Conservation (phyloP, 345 rosid genomes). For the Luvunga scandens region DNA sequence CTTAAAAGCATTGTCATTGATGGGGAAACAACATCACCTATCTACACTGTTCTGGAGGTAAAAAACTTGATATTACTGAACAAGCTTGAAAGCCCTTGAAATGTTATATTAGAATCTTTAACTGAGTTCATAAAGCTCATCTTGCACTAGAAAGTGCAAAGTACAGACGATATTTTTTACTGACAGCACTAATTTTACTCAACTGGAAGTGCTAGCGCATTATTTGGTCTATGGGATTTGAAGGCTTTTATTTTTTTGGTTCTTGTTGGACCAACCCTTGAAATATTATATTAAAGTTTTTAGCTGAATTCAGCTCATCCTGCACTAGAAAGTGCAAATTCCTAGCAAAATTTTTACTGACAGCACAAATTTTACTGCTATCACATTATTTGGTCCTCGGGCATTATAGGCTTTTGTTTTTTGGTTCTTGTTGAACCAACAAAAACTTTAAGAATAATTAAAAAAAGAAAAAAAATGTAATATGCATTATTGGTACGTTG, state of each 20-base stretch:
- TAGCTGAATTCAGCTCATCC: neutral
- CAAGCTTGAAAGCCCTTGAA: neutral
- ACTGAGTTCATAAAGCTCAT: neutral
- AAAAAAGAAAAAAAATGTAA: neutral
- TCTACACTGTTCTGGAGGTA: conserved; percentile 96
- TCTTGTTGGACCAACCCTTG: neutral
- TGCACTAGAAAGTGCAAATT: neutral
- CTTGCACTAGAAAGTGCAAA: neutral
- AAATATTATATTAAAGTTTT: neutral
- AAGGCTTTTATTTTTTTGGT: neutral
- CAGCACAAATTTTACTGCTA: neutral
- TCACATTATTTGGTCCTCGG: neutral
- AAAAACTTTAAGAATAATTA: neutral
- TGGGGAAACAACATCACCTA: conserved; percentile 74
- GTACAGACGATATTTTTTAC: neutral
- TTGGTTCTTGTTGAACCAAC: neutral
- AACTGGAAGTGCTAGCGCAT: neutral
- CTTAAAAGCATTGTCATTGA: conserved; percentile 85
- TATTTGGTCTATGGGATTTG: neutral
- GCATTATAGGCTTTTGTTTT: neutral
- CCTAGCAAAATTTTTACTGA: neutral
- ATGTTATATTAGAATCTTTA: neutral
- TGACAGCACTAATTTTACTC: neutral
- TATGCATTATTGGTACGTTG: neutral
- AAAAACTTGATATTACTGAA: neutral